phyloP scores from a whole-genome alignment of 2,329 filamentous ascomycete species.

The Aspergillus flavus region DNA sequence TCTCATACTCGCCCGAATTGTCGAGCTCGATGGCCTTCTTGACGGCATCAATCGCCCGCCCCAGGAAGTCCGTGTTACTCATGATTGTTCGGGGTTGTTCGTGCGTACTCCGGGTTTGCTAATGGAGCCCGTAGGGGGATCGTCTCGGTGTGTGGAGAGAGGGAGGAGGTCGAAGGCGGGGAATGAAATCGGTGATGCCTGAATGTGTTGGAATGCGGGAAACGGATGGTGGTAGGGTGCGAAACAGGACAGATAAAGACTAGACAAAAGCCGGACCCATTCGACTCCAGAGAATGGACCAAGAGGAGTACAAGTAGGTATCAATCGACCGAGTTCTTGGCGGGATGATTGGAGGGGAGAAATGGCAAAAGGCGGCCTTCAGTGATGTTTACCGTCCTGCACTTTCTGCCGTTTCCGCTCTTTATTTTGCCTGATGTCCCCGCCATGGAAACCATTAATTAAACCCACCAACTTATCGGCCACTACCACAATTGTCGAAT shows the following conservation, averaged over 20 bases:
- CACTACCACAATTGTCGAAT: conserved; percentile 14
- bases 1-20: conserved; percentile 93
- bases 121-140: not conserved
- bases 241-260: not conserved
- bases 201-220: not conserved
- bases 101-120: not conserved
- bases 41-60: conserved; percentile 92
- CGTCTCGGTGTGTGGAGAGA: not conserved
- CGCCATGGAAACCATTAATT: conserved; percentile 6
- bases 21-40: conserved; percentile 98
- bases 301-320: conserved; percentile 1
- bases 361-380: conserved; percentile 16
- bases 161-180: conserved; percentile 10
- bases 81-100: conserved; percentile 55
- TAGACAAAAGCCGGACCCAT: not conserved
- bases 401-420: conserved; percentile 16
- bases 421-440: conserved; percentile 29
- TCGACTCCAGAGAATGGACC: conserved; percentile 6
- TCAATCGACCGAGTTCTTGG: not conserved
- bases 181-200: not conserved
- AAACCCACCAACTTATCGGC: conserved; percentile 26
- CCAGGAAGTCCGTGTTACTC: conserved; percentile 96
- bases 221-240: not conserved
- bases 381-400: conserved; percentile 22
- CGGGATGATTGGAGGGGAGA: conserved; percentile 5